Percentiles rank a stretch among this genome's conserved stretches.
phyloP scores from a whole-genome alignment of 768 basidiomycete species.

The Suillus cothurnatus region DNA sequence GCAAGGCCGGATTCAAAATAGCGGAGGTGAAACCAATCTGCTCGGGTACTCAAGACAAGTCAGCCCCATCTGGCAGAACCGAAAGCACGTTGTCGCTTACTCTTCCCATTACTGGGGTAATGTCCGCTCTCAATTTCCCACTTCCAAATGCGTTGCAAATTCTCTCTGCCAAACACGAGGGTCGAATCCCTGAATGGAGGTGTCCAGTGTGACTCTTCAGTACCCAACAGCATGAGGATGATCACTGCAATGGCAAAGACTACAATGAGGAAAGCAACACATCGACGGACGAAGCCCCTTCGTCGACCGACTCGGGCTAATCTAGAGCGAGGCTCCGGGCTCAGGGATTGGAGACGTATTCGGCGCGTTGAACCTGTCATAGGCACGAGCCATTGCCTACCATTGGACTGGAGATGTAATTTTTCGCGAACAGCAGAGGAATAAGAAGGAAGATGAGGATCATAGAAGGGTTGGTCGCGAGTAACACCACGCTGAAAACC shows the following conservation, averaged over 20 bases:
- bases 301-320: conserved; percentile 52
- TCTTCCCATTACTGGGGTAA: conserved; percentile 71
- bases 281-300: conserved; percentile 56
- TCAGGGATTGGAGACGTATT: conserved; percentile 60
- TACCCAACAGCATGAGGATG: conserved; percentile 43
- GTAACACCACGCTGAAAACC: conserved; percentile 13
- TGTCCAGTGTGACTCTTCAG: conserved; percentile 45
- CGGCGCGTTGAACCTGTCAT: conserved; percentile 59
- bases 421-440: conserved; percentile 43
- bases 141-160: conserved; percentile 85
- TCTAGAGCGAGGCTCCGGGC: conserved; percentile 48
- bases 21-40: conserved; percentile 56
- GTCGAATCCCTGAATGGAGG: conserved; percentile 53
- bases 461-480: conserved; percentile 6
- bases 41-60: conserved; percentile 53
- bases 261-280: conserved; percentile 51
- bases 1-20: conserved; percentile 70
- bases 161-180: conserved; percentile 67
- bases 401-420: conserved; percentile 33
- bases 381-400: conserved; percentile 52
- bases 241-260: conserved; percentile 47
- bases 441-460: conserved; percentile 13
- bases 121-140: conserved; percentile 94
- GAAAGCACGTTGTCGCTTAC: conserved; percentile 46
- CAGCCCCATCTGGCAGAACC: conserved; percentile 5